These are phyloP conservation scores for Rheum nobile DNA, from an alignment of 148 eudicot genomes.

Conservation along the genomic window DNA sequence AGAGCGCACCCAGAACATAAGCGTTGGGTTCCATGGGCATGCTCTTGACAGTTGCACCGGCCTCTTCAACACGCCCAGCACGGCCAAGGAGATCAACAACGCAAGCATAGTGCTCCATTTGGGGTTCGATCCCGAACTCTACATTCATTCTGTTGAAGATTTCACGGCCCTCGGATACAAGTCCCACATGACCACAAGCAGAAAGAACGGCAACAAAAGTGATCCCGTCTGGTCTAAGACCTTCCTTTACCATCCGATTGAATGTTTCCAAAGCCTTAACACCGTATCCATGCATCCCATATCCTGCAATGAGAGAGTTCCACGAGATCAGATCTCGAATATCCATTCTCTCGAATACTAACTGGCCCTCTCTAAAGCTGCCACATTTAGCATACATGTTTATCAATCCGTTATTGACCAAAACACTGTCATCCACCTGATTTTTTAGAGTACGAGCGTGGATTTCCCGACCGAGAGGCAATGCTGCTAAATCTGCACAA, in stretches of 20 bases:
- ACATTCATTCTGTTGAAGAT: constrained; percentile 23
- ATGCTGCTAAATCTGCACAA: constrained; percentile 42
- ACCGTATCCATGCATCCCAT: constrained; percentile 24
- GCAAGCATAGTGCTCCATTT: constrained; percentile 23
- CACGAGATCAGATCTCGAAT: constrained; percentile 24
- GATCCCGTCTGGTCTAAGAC: constrained; percentile 22
- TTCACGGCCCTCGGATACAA: constrained; percentile 19
- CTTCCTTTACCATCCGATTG: constrained; percentile 12
- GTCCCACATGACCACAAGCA: constrained; percentile 32
- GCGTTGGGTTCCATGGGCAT: constrained; percentile 25
- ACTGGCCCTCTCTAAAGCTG: constrained; percentile 24
- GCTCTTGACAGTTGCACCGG: constrained; percentile 15
- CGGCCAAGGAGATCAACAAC: constrained; percentile 31
- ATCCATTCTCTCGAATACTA: constrained; percentile 26
- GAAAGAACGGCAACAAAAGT: constrained; percentile 27
- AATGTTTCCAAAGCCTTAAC: constrained; percentile 22
- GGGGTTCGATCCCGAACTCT: constrained; percentile 16
- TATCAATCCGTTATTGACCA: constrained; percentile 44
- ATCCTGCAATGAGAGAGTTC: constrained; percentile 38
- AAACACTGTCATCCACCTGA: constrained; percentile 13
- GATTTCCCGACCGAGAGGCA: constrained; percentile 41
- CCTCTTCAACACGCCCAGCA: constrained; percentile 26
- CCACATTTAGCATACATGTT: constrained; percentile 64
- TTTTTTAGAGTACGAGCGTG: constrained; percentile 35
- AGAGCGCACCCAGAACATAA: constrained; percentile 8